Conservation (phyloP, 371 early-diverging fungal species). For the Mucor racemosus region DNA sequence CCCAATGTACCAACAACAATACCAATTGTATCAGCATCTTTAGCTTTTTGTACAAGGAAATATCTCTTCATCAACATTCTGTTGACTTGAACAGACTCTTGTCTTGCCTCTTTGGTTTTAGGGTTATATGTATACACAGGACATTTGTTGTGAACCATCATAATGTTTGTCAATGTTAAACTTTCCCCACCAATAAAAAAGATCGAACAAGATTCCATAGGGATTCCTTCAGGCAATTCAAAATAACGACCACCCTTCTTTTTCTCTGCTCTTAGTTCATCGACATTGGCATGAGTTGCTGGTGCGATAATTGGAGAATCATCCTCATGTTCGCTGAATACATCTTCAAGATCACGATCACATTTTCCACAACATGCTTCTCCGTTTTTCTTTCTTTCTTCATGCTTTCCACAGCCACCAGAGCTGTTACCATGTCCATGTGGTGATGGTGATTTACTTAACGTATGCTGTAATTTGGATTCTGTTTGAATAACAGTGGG, state of each 20-base stretch:
- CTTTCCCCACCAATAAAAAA: slow-evolving; percentile 87
- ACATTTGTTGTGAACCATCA: slow-evolving; percentile 78
- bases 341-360: slow-evolving; percentile 16
- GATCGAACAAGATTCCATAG: slow-evolving; percentile 65
- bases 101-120: slow-evolving; percentile 48
- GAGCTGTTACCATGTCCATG: neutral
- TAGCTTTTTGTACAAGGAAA: slow-evolving; percentile 88
- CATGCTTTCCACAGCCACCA: slow-evolving; percentile 5
- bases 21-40: slow-evolving; percentile 90
- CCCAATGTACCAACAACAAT: slow-evolving; percentile 96
- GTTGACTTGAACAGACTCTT: slow-evolving; percentile 72
- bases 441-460: neutral
- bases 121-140: slow-evolving; percentile 76
- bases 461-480: slow-evolving; percentile 44
- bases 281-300: slow-evolving; percentile 15
- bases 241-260: slow-evolving; percentile 57
- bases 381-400: slow-evolving; percentile 11
- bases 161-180: slow-evolving; percentile 83
- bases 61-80: slow-evolving; percentile 77
- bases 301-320: slow-evolving; percentile 5
- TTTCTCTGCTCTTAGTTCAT: slow-evolving; percentile 27
- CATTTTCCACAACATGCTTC: slow-evolving; percentile 24
- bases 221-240: slow-evolving; percentile 50
- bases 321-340: slow-evolving; percentile 1
- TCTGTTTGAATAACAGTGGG: slow-evolving; percentile 59